These are phyloP conservation scores for Pleurotus pulmonarius DNA, from an alignment of 768 basidiomycete species.

Conservation along the genomic window DNA sequence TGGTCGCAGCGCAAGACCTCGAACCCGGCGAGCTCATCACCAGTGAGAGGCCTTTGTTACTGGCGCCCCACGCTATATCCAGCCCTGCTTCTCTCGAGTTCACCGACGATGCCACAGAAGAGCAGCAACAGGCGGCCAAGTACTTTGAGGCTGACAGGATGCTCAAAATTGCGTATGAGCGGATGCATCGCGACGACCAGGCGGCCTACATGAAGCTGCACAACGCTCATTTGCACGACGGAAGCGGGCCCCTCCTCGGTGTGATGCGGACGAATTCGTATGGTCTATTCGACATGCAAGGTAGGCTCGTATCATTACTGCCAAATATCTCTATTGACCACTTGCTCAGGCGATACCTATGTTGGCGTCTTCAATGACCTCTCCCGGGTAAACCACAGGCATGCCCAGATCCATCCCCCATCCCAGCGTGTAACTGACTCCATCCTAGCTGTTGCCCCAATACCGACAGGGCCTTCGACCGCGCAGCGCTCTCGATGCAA, in stretches of 20 bases:
- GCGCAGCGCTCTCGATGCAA: conserved; percentile 22
- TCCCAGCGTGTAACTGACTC: neutral
- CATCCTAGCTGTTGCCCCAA: conserved; percentile 21
- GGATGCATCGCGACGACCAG: conserved; percentile 18
- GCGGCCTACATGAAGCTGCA: conserved; percentile 20
- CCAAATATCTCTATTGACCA: no score
- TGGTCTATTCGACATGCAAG: no score
- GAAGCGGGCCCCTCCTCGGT: neutral
- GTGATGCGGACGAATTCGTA: neutral
- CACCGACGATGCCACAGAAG: no score
- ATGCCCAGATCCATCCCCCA: neutral
- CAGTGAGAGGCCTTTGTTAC: conserved; percentile 26
- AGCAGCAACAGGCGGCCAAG: no score
- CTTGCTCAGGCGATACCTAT: conserved; percentile 7
- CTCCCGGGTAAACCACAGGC: conserved; percentile 24
- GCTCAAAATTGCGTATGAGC: conserved; percentile 14
- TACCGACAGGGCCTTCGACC: conserved; percentile 16
- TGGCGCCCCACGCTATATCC: neutral
- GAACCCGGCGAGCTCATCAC: conserved; percentile 13
- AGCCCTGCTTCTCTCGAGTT: neutral
- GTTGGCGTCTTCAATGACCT: conserved; percentile 13
- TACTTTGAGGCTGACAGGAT: conserved; percentile 1
- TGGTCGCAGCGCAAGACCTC: conserved; percentile 9
- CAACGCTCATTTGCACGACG: conserved; percentile 17
- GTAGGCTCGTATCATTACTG: no score